A percentile compares a stretch with the other conserved stretches of the same genome.
These are phyloP conservation scores for Moesziomyces aphidis DNA, from an alignment of 1,284 basidiomycete genomes.

Conservation along the genomic window DNA sequence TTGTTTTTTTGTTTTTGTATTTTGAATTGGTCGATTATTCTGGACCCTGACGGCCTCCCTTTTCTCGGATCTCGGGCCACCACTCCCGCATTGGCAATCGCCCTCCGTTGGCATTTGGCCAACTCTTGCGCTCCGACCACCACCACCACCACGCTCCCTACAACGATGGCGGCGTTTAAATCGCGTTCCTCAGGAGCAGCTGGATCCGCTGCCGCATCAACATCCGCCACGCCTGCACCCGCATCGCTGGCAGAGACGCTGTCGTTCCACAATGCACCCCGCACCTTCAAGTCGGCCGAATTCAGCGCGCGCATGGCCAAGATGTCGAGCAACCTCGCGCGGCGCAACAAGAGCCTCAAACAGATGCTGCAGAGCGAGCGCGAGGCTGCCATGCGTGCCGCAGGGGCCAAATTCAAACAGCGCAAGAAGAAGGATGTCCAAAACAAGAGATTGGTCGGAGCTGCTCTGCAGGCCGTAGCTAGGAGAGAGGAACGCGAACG, in stretches of 20 bases:
- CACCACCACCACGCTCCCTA: not conserved
- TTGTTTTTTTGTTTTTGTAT: no score
- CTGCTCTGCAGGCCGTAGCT: constrained; percentile 36
- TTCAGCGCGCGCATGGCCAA: constrained; percentile 35
- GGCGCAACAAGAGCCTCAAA: constrained; percentile 61
- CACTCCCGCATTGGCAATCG: not conserved
- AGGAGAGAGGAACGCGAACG: constrained; percentile 41
- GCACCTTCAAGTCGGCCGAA: constrained; percentile 48
- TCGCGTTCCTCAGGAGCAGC: constrained; percentile 5
- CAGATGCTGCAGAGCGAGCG: constrained; percentile 59
- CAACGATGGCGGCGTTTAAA: constrained; percentile 19
- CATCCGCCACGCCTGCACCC: constrained; percentile 39
- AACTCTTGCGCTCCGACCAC: not conserved
- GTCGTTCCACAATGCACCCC: constrained; percentile 39
- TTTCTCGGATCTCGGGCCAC: not conserved
- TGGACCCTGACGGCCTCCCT: not conserved
- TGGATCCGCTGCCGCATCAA: constrained; percentile 13
- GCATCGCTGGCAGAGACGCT: constrained; percentile 42
- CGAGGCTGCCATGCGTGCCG: constrained; percentile 50
- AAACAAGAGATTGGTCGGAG: constrained; percentile 35
- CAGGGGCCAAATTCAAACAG: constrained; percentile 36
- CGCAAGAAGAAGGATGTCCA: constrained; percentile 34
- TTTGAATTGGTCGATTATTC: no score
- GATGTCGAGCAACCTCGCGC: constrained; percentile 44
- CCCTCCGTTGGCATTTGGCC: no score